Base-by-base conservation (phyloP, 2,329 filamentous ascomycete species). In the Aspergillus arachidicola region DNA sequence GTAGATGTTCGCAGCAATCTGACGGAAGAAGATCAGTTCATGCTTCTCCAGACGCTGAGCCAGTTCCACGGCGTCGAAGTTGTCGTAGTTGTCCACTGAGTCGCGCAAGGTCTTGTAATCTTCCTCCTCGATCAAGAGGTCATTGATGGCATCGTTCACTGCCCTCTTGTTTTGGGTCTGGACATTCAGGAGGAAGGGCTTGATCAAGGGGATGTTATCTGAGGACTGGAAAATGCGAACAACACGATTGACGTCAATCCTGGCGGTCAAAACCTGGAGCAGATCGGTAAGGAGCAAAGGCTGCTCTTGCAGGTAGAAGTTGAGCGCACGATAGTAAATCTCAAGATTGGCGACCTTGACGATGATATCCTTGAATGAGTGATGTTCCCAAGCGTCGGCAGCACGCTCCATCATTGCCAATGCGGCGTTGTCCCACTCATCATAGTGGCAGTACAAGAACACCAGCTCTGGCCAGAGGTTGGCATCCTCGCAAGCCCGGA, bases 171-270 rank as follows among this genome's bases (percentile, higher is more conserved):
- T 99, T 81, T 99, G 95, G 16, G 88, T 81, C 81, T 99, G 95
- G 30, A 99, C 96, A 72, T 93, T 97, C 63, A 99, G 87, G 71
- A 99, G 83, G 91, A 99, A 99, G 3, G 94, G 94, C 85, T 99
- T 99, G 85, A 99, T 98, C 60, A 99, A 84, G 60, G 96, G 95
- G 70, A 98, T 90, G 80, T 98, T 97, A 81, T 99, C 95, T 7
- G 94, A 97, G 83, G 96, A 96, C 83, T 97, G 90, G 82, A 99
- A 99, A 88, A 99, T 96, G 79, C 93, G 92, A 66, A 99, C 95
- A n/a, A 99, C 95, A 65, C 96, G 93, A 84, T 97, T 98, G 74
- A 98, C 95, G 69, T 99, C 95, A 69, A 99, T 94, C 64, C 95
- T 91, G 54, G 94, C 81, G n/a, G 95, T 97, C 67, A 99, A 84